Percentiles rank a stretch among this genome's conserved stretches.
Conservation (phyloP, 305 asterid species). For the Solanum aculeatissimum region DNA sequence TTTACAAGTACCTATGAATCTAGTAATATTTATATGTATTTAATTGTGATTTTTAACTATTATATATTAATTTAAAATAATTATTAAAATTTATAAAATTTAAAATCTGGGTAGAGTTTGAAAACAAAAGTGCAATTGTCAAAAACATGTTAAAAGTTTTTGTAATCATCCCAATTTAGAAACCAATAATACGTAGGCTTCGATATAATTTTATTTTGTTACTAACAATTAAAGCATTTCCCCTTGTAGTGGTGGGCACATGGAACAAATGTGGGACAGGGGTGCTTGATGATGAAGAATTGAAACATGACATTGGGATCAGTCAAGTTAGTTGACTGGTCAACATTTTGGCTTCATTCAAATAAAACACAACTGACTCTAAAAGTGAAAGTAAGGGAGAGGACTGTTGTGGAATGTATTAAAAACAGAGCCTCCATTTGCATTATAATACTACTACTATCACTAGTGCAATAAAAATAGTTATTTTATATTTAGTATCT, state of each 20-base stretch:
- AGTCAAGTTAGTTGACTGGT: neutral
- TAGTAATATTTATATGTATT: no score
- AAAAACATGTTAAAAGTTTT: neutral
- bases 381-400: neutral
- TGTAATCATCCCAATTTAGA: neutral
- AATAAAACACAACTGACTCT: neutral
- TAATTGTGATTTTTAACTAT: no score
- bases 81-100: no score
- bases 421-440: neutral
- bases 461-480: no score
- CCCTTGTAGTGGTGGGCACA: neutral
- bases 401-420: neutral
- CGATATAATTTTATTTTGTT: neutral
- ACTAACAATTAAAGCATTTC: neutral
- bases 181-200: neutral
- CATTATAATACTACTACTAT: neutral
- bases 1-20: neutral
- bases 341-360: neutral
- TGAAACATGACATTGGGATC: neutral
- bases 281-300: neutral
- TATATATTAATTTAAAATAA: no score
- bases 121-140: neutral
- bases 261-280: neutral
- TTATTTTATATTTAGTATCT: no score
- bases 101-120: no score